Conservation (phyloP, 75 land plant genomes). For the Adiantum capillusveneris region DNA sequence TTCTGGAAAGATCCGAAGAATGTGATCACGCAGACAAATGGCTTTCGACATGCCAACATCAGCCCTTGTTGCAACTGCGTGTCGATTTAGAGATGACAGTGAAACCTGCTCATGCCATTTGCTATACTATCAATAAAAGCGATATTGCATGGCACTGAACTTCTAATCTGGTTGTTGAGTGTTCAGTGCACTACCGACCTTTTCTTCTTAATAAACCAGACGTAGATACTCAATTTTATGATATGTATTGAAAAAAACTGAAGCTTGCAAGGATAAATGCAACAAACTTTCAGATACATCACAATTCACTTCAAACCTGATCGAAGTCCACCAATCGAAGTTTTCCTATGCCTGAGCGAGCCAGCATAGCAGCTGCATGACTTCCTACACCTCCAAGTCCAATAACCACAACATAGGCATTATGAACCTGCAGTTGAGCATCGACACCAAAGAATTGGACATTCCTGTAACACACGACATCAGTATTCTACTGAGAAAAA, state of each 20-base stretch:
- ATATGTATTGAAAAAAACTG: too few relatives aligned
- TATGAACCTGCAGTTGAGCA: conserved; percentile 62
- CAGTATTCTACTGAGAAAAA: background rate
- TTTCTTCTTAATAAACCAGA: too few relatives aligned
- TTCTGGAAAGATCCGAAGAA: conserved; percentile 74
- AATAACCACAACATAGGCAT: conserved; percentile 79
- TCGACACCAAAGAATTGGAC: conserved; percentile 89
- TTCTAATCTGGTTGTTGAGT: too few relatives aligned
- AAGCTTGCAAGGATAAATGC: too few relatives aligned
- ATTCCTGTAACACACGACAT: conserved; percentile 54
- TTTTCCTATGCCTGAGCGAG: conserved; percentile 84
- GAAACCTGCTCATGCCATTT: conserved; percentile 56
- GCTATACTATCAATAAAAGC: too few relatives aligned
- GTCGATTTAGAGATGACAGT: conserved; percentile 88
- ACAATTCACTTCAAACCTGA: conserved; percentile 73
- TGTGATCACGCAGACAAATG: conserved; percentile 76
- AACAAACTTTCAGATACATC: too few relatives aligned
- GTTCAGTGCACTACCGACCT: too few relatives aligned
- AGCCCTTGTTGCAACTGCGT: conserved; percentile 91
- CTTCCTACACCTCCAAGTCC: conserved; percentile 99
- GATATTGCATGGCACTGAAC: too few relatives aligned
- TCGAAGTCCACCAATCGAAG: conserved; percentile 96
- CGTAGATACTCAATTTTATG: too few relatives aligned
- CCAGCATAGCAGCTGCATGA: conserved; percentile 98
- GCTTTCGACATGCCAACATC: conserved; percentile 96